phyloP scores from a whole-genome alignment of 176 grass and related monocot species.

The Juncus effusus region DNA sequence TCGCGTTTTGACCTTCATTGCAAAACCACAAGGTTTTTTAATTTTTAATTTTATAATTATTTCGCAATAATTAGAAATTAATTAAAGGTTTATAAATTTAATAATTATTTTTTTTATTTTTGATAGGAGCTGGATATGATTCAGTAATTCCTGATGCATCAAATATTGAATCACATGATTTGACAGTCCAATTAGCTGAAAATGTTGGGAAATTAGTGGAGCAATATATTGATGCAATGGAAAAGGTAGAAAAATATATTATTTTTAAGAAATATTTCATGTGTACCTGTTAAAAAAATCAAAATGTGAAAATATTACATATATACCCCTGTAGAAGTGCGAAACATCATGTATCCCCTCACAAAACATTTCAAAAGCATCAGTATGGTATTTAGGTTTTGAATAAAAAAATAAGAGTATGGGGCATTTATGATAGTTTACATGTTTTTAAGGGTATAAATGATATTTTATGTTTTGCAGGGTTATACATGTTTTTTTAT shows the following conservation, averaged over 20 bases:
- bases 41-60: neutral
- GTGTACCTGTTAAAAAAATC: too few species aligned
- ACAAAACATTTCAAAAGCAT: too few species aligned
- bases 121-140: conserved; percentile 67
- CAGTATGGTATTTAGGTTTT: too few species aligned
- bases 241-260: conserved; percentile 46
- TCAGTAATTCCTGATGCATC: conserved; percentile 63
- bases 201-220: conserved; percentile 75
- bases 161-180: conserved; percentile 45
- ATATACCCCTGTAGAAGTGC: neutral
- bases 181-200: conserved; percentile 50
- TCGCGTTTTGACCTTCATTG: conserved; percentile 85
- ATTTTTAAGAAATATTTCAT: neutral
- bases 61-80: too few species aligned
- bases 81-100: neutral
- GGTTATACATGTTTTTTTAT: too few species aligned
- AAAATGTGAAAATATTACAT: conserved; percentile 8
- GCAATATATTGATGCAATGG: conserved; percentile 90
- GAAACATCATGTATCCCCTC: neutral
- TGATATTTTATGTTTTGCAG: neutral
- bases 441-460: too few species aligned
- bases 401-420: too few species aligned
- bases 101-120: conserved; percentile 16
- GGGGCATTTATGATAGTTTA: too few species aligned
- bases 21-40: conserved; percentile 70